Evolutionary conservation across 345 rosid species (phyloP), one percentile per base, ranked within the genome.

Genomic region (Melastoma malabathricum): DNA sequence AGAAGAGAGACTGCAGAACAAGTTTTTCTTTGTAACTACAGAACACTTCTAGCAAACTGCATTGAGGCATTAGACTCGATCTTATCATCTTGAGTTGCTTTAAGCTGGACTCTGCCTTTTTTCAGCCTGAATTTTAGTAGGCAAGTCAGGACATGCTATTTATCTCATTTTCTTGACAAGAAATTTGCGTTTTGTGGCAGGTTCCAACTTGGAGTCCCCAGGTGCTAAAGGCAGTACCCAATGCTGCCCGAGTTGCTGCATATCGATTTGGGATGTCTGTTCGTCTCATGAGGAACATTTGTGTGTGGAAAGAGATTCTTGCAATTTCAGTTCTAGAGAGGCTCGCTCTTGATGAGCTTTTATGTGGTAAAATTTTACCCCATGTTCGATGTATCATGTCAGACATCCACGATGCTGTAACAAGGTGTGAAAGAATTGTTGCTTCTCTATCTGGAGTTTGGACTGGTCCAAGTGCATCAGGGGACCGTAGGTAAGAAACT

Each of bases 181-280:
- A 47, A 20, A 10, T 29, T 6, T 50, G 58, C 23, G 19, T 27
- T 63, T n/a, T 29, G 15, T 60, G 15, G 19, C 44, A 87, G 94
- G 93, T 87, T 45, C 98, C 98, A 44, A 77, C 85, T 62, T 92
- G 98, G 98, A 78, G 69, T 64, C 81, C 80, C 15, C 76, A 80
- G 60, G 75, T 78, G 34, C 66, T 84, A 64, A 84, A 82, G 75
- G 94, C 90, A 22, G 97, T 92, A 64, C 95, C 94, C 39, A 76
- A 61, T 66, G 86, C 97, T 43, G 83, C 93, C 50, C 72, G 71
- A 61, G 68, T 81, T 77, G 82, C 84, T 29, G 97, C 97, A 19
- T 92, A 84, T 60, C 72, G 83, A 49, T 92, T 92, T 70, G 98
- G 98, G 34, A 56, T 79, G 68, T 77, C 93, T 47, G 67, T 92